phyloP scores from a whole-genome alignment of 2,329 filamentous ascomycete genomes.

The Diaporthe citri region DNA sequence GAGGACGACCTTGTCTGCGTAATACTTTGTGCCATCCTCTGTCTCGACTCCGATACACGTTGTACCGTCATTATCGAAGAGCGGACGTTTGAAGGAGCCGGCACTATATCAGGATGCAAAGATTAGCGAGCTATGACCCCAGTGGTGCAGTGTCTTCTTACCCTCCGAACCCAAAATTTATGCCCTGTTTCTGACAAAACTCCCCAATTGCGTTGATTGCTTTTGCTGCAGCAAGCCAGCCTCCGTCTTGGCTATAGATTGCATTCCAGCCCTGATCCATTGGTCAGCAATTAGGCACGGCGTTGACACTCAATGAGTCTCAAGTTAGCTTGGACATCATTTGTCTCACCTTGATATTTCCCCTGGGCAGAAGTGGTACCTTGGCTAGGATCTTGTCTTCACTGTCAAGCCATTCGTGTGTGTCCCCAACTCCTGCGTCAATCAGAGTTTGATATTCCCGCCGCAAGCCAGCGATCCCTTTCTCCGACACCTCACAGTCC shows the following conservation, averaged over 20 bases:
- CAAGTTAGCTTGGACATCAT: fast-evolving
- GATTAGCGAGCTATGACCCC: too few species aligned
- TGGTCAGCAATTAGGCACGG: conserved; percentile 12
- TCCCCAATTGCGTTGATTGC: conserved; percentile 60
- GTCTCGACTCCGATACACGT: conserved; percentile 58
- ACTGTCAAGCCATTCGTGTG: conserved; percentile 56
- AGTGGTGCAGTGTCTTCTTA: too few species aligned
- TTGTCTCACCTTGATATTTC: conserved; percentile 52
- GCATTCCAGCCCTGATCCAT: conserved; percentile 57
- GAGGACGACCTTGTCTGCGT: conserved; percentile 57
- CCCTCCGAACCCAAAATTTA: conserved; percentile 58
- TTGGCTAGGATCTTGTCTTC: conserved; percentile 58
- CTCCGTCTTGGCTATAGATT: conserved; percentile 57
- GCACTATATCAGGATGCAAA: conserved; percentile 44
- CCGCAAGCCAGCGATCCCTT: conserved; percentile 50
- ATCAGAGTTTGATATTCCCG: conserved; percentile 53
- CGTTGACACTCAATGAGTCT: background rate
- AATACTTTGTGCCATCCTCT: conserved; percentile 55
- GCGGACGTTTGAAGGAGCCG: conserved; percentile 58
- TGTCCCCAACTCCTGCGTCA: conserved; percentile 53
- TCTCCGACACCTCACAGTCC: conserved; percentile 50
- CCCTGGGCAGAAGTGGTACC: conserved; percentile 53
- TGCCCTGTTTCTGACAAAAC: conserved; percentile 52
- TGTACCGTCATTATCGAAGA: conserved; percentile 51
- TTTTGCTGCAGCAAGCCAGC: conserved; percentile 61